These are phyloP conservation scores for Diutina sp. DNA, from an alignment of 1,139 yeast species.

Conservation along the genomic window DNA sequence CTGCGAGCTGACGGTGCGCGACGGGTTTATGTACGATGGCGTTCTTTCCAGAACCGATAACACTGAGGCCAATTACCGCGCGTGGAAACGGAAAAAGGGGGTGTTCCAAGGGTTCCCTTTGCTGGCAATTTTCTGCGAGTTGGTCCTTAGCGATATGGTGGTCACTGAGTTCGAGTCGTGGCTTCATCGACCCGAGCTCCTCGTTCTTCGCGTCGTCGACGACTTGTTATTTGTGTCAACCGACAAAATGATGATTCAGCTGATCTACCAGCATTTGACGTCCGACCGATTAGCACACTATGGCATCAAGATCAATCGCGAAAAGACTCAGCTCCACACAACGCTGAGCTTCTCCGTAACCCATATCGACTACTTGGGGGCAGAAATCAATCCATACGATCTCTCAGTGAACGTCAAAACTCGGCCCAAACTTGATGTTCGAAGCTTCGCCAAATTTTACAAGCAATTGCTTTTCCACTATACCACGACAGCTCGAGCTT, in stretches of 20 bases:
- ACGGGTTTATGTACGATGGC: slow-evolving; percentile 5
- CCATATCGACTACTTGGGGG: not conserved
- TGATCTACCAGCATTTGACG: not conserved
- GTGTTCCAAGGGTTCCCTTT: slow-evolving; percentile 80
- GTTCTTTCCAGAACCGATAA: not conserved
- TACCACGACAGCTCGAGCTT: not conserved
- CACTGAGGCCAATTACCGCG: not conserved
- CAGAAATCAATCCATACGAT: not conserved
- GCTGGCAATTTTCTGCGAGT: slow-evolving; percentile 65
- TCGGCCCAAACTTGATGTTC: not conserved
- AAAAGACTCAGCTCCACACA: not conserved
- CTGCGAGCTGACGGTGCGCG: slow-evolving; percentile 12
- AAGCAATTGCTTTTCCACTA: not conserved
- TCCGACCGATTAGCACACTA: not conserved
- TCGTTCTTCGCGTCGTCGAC: not conserved
- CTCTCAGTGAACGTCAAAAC: not conserved
- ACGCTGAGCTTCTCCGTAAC: not conserved
- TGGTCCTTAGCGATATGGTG: slow-evolving; percentile 57
- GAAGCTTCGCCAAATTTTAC: not conserved
- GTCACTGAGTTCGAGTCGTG: slow-evolving; percentile 19
- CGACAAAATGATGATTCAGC: not conserved
- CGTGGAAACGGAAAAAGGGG: slow-evolving; percentile 39
- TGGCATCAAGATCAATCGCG: not conserved
- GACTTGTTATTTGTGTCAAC: not conserved
- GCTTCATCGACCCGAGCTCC: not conserved